A percentile compares a stretch with the other conserved stretches of the same genome.
These are phyloP conservation scores for Vitis hybrid DNA, from an alignment of 177 flowering plant genomes.

Conservation along the genomic window DNA sequence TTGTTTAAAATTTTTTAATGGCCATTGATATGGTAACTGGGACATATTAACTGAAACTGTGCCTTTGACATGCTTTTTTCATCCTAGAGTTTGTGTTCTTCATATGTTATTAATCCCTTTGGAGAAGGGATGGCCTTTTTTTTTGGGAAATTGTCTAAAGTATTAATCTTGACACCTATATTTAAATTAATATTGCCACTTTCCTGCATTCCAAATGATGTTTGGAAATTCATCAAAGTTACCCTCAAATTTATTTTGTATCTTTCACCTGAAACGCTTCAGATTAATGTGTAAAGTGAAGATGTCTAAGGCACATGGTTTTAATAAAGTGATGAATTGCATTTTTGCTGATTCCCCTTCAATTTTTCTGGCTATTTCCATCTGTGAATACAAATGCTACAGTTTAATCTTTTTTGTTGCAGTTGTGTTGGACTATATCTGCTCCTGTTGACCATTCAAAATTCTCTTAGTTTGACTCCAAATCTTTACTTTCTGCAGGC, in stretches of 20 bases:
- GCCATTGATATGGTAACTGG: too few relatives aligned
- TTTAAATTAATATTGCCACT: not conserved
- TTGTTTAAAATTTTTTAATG: too few relatives aligned
- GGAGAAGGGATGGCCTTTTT: too few relatives aligned
- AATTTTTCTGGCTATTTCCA: not conserved
- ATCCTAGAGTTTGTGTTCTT: too few relatives aligned
- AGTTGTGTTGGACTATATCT: not conserved
- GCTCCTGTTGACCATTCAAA: not conserved
- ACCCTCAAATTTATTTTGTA: not conserved
- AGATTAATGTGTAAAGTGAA: not conserved
- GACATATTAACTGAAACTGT: too few relatives aligned
- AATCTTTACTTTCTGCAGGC: slow-evolving; percentile 53
- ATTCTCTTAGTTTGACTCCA: not conserved
- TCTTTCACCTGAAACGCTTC: not conserved
- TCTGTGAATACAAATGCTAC: not conserved
- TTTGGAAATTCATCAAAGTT: not conserved
- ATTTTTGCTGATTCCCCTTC: not conserved
- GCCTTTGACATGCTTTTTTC: too few relatives aligned
- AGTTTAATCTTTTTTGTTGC: not conserved
- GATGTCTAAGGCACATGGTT: not conserved
- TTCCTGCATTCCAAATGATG: not conserved
- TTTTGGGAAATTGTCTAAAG: too few relatives aligned
- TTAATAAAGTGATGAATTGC: not conserved
- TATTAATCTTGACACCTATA: too few relatives aligned
- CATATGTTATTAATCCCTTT: too few relatives aligned